These are phyloP conservation scores for Strobilomyces confusus DNA, from an alignment of 768 basidiomycete species.

Conservation along the genomic window DNA sequence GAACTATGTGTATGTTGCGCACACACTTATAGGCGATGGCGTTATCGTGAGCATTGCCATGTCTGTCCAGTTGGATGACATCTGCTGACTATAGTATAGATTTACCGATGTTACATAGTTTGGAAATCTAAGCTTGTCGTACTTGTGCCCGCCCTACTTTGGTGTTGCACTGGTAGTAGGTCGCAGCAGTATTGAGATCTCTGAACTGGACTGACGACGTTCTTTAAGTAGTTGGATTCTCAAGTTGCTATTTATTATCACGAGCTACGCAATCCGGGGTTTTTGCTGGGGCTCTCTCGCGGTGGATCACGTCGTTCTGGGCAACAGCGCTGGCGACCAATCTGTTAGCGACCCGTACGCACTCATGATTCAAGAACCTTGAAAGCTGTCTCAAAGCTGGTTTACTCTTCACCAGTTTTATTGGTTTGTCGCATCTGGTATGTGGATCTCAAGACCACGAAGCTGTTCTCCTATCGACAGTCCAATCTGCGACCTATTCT, in stretches of 20 bases:
- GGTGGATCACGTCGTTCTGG: slow-evolving; percentile 34
- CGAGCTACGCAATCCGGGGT: neutral
- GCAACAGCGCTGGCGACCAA: slow-evolving; percentile 18
- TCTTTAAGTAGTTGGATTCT: neutral
- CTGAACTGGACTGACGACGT: neutral
- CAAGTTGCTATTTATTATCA: slow-evolving; percentile 8
- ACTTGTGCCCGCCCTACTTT: neutral
- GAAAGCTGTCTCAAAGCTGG: neutral
- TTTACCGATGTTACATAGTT: neutral
- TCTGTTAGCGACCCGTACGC: slow-evolving; percentile 26
- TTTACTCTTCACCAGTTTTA: neutral
- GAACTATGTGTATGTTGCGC: slow-evolving; percentile 12
- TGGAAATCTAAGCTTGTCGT: neutral
- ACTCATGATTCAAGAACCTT: neutral
- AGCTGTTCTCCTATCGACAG: neutral
- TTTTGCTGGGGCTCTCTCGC: slow-evolving; percentile 7
- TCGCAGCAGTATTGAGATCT: neutral
- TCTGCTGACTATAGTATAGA: neutral
- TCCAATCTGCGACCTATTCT: neutral
- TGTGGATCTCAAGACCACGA: neutral
- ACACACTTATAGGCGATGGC: slow-evolving; percentile 24
- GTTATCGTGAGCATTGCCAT: slow-evolving; percentile 20
- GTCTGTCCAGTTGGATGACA: neutral
- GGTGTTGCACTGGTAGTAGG: neutral
- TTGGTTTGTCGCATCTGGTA: neutral